Conservation (phyloP, 2,329 filamentous ascomycete species). For the Colletotrichum orbiculare region DNA sequence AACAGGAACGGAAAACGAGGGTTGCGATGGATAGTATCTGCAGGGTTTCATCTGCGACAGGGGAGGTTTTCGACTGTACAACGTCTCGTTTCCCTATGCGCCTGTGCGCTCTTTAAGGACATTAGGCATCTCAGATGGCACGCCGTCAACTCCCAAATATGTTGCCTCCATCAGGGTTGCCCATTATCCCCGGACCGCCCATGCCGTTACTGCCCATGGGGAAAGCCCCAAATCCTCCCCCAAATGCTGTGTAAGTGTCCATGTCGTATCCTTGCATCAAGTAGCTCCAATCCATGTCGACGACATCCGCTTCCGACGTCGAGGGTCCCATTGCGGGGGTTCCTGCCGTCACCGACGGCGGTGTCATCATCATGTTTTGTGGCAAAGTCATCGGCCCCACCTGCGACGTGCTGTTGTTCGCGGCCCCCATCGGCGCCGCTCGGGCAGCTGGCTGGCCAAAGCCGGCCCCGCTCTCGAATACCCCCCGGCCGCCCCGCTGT, state of each 20-base stretch:
- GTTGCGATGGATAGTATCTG: too few relatives aligned
- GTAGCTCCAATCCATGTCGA: constrained; percentile 61
- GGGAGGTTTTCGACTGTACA: too few relatives aligned
- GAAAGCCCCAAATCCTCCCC: constrained; percentile 38
- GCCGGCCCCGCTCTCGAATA: constrained; percentile 14
- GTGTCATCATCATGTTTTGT: constrained; percentile 47
- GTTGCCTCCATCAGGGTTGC: constrained; percentile 34
- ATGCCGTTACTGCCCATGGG: constrained; percentile 34
- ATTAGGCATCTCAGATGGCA: background rate
- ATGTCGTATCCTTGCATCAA: constrained; percentile 56
- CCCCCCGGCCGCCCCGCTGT: constrained; percentile 19
- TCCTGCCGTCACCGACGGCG: constrained; percentile 41
- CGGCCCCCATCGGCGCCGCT: constrained; percentile 40
- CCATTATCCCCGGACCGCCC: constrained; percentile 39
- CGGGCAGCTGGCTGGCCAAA: constrained; percentile 39
- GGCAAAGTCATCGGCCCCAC: constrained; percentile 38
- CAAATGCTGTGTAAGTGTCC: constrained; percentile 45
- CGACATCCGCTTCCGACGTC: constrained; percentile 45
- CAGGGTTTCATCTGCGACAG: too few relatives aligned
- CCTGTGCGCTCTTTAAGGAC: background rate
- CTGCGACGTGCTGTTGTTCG: constrained; percentile 35
- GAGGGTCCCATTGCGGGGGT: constrained; percentile 35
- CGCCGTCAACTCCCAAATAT: constrained; percentile 31
- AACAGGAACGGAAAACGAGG: too few relatives aligned
- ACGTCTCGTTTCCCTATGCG: too few relatives aligned